Evolutionary conservation across 2,329 filamentous ascomycete genomes (phyloP).

Genomic region (Talaromyces atroroseus): DNA sequence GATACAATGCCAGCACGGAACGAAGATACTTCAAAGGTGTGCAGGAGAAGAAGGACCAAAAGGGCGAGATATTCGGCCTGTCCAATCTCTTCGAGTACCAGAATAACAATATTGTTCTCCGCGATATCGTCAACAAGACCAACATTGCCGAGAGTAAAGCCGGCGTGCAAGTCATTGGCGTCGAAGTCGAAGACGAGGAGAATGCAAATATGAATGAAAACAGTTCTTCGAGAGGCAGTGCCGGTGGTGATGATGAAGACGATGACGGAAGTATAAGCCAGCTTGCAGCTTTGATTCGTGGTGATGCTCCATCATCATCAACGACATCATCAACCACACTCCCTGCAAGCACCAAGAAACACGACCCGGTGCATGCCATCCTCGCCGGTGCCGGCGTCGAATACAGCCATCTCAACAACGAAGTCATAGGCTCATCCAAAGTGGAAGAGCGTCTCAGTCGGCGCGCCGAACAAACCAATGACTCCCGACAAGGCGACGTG

Average conservation of each 20-base stretch:
- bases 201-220: conserved; percentile 36
- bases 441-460: conserved; percentile 81
- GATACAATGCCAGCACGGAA: conserved; percentile 86
- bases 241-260: conserved; percentile 37
- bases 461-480: conserved; percentile 54
- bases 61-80: conserved; percentile 91
- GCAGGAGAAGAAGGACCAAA: conserved; percentile 72
- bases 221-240: conserved; percentile 15
- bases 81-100: conserved; percentile 81
- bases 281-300: conserved; percentile 59
- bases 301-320: conserved; percentile 24
- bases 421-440: conserved; percentile 87
- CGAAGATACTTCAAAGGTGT: conserved; percentile 93
- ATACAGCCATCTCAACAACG: conserved; percentile 94
- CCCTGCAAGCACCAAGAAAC: conserved; percentile 42
- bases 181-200: conserved; percentile 63
- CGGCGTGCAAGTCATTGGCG: conserved; percentile 71
- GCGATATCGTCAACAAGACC: conserved; percentile 97
- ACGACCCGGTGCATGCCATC: conserved; percentile 82
- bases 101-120: conserved; percentile 69
- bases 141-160: conserved; percentile 91
- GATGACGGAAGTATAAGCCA: conserved; percentile 67
- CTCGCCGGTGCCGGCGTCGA: conserved; percentile 81
- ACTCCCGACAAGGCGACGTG: conserved; percentile 25
- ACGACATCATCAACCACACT: conserved; percentile 11